phyloP scores from a whole-genome alignment of 768 basidiomycete species.

The Rhodosporidiobolus odoratus region DNA sequence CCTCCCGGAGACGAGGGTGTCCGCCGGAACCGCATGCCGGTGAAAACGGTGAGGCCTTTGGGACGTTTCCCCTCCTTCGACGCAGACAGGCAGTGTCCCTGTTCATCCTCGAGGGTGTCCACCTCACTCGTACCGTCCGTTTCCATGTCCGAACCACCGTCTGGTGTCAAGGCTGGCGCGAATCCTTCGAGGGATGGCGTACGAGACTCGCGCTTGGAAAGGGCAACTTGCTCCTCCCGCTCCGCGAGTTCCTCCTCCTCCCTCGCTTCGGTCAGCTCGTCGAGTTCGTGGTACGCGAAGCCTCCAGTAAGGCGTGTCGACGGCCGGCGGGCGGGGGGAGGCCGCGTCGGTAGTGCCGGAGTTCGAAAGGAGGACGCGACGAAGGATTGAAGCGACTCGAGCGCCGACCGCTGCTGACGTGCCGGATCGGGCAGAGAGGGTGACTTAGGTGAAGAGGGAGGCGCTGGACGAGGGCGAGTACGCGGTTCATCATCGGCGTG shows the following conservation, averaged over 20 bases:
- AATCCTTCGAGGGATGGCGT: background rate
- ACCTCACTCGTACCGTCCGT: conserved; percentile 3
- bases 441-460: background rate
- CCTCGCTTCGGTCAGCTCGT: conserved; percentile 1
- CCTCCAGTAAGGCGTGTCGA: background rate
- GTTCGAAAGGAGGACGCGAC: background rate
- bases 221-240: background rate
- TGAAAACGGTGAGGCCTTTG: background rate
- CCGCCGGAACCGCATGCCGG: background rate
- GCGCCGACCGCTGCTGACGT: background rate
- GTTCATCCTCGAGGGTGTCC: conserved; percentile 5
- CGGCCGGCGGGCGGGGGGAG: background rate
- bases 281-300: background rate
- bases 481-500: background rate
- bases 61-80: background rate
- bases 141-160: background rate
- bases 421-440: too few species aligned
- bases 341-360: background rate
- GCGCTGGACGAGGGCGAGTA: background rate
- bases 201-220: too few species aligned
- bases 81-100: background rate
- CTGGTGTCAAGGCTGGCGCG: conserved; percentile 1
- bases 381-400: background rate
- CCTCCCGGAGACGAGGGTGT: background rate
- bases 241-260: conserved; percentile 2